Conservation (phyloP, 345 rosid species). For the Turritis glabra region DNA sequence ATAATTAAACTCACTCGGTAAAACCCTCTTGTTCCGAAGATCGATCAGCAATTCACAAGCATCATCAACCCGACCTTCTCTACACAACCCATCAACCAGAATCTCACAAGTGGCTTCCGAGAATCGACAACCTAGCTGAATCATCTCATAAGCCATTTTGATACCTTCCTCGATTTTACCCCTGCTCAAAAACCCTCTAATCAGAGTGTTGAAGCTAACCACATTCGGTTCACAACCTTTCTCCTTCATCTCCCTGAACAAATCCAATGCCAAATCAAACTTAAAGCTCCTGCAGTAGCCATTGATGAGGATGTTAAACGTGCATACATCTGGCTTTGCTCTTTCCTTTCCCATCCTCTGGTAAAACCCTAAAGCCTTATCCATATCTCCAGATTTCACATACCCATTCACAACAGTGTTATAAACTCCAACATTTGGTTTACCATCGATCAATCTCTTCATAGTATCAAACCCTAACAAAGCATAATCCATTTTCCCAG, state of each 20-base stretch:
- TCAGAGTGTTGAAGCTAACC: slow-evolving; percentile 81
- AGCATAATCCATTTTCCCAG: slow-evolving; percentile 60
- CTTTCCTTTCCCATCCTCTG: slow-evolving; percentile 63
- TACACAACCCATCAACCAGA: slow-evolving; percentile 72
- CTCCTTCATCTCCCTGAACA: slow-evolving; percentile 80
- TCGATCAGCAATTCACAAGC: slow-evolving; percentile 65
- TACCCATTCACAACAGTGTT: slow-evolving; percentile 71
- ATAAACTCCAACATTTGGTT: slow-evolving; percentile 51
- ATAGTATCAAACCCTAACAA: slow-evolving; percentile 58
- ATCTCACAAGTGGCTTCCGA: slow-evolving; percentile 82
- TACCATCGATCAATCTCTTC: slow-evolving; percentile 78
- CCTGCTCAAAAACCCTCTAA: slow-evolving; percentile 63
- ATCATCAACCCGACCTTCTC: slow-evolving; percentile 46
- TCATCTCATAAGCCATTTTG: slow-evolving; percentile 82
- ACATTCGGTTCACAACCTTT: slow-evolving; percentile 76
- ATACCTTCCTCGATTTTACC: slow-evolving; percentile 65
- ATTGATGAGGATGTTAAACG: slow-evolving; percentile 73
- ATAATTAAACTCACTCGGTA: slow-evolving; percentile 64
- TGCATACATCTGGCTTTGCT: slow-evolving; percentile 69
- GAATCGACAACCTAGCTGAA: slow-evolving; percentile 56
- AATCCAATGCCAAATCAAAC: slow-evolving; percentile 58
- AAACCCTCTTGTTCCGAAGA: slow-evolving; percentile 55
- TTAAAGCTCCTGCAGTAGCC: slow-evolving; percentile 56
- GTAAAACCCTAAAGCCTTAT: slow-evolving; percentile 52
- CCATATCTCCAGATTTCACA: slow-evolving; percentile 57